These are phyloP conservation scores for Sporisorium graminicola DNA, from an alignment of 1,284 basidiomycete species.

Conservation along the genomic window DNA sequence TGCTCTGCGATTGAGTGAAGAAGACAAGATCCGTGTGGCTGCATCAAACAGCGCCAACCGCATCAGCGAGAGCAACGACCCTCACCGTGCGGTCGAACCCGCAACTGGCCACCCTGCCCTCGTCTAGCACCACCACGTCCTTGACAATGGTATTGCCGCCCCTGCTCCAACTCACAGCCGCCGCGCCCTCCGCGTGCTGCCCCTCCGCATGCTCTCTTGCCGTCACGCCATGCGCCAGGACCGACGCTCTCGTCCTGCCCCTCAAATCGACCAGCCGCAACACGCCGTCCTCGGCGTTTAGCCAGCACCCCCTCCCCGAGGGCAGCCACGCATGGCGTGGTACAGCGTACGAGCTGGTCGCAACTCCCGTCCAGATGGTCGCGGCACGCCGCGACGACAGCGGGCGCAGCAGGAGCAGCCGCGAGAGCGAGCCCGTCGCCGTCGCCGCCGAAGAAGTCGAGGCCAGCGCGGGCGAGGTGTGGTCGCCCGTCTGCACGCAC, in stretches of 20 bases:
- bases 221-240: slow-evolving; percentile 46
- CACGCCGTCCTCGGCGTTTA: slow-evolving; percentile 63
- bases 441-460: slow-evolving; percentile 17
- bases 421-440: slow-evolving; percentile 27
- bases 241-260: slow-evolving; percentile 46
- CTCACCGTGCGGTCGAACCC: slow-evolving; percentile 62
- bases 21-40: too few relatives aligned
- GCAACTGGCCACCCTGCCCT: slow-evolving; percentile 55
- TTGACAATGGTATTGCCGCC: slow-evolving; percentile 67
- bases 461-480: slow-evolving; percentile 28
- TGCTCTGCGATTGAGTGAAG: neutral
- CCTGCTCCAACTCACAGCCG: slow-evolving; percentile 44
- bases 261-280: slow-evolving; percentile 55
- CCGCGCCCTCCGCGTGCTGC: neutral
- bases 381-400: slow-evolving; percentile 41
- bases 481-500: slow-evolving; percentile 63
- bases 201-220: too few relatives aligned
- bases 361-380: slow-evolving; percentile 57
- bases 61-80: slow-evolving; percentile 15
- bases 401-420: slow-evolving; percentile 54
- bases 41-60: neutral
- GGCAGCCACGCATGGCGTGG: slow-evolving; percentile 62
- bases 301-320: slow-evolving; percentile 54
- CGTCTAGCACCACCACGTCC: slow-evolving; percentile 49
- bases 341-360: slow-evolving; percentile 43